Base-by-base conservation (phyloP, 306 rosid genomes). In the Quillaja saponaria region DNA sequence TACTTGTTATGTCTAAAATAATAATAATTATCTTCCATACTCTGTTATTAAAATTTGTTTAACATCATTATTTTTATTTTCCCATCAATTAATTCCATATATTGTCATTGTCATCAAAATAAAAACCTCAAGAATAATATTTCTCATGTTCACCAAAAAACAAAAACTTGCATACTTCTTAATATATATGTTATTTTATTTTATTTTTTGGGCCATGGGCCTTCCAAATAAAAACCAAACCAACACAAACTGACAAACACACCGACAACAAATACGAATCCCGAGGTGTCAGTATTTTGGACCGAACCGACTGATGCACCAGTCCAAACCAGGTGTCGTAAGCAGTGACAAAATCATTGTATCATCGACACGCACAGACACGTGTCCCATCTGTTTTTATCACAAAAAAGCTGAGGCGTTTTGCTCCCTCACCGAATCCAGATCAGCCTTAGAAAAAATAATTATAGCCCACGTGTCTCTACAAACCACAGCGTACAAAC, bases 261-360 rank as follows among this genome's bases (percentile, higher is more conserved):
- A 80, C 85, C 82, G 85, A 87, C 72, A 37, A 6, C 38, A 62
- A n/a, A 35, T 4, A 48, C 63, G 66, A 71, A 73, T 63, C 78
- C 71, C 37, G 5, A 61, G 10, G 35, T 6, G 28, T 35, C 65
- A 11, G 13, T 39, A n/a, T 12, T 12, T 34, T 13, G 66, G 77
- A 60, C 82, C 85, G 63, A 41, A 67, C 91, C 82, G 77, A 79
- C 71, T 74, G 16, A 20, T 75, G 35, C 64, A 19, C 16, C 70
- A 6, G 65, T 84, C 91, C 95, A 87, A 91, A 88, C 78, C 58
- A 3, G 7, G 6, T 71, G 72, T 44, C 91, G 95, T 91, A 84
- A 88, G 97, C 91, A 82, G 71, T 91, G 97, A 91, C 95, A 71
- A 73, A 76, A 91, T 67, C 81, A 71, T 72, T 64, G 38, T 76